A percentile compares a stretch with the other conserved stretches of the same genome.
Conservation (phyloP, 75 land plant species). For the Selaginella tamariscina region DNA sequence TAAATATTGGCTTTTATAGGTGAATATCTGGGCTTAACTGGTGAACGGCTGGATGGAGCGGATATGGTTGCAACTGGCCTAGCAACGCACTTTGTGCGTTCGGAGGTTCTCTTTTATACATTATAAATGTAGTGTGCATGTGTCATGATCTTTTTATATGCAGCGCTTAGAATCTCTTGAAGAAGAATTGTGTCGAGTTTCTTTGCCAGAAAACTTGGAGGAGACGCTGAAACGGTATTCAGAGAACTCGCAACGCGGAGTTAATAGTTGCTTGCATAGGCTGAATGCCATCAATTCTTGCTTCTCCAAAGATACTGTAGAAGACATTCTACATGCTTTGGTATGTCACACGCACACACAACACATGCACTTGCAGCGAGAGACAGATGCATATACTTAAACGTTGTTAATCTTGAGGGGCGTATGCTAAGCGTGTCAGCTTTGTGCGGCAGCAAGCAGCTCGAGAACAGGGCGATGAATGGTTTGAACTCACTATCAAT, state of each 20-base stretch:
- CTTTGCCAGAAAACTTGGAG: slow-evolving; percentile 20
- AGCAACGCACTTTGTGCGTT: slow-evolving; percentile 89
- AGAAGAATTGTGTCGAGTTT: neutral
- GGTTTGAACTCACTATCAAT: slow-evolving; percentile 38
- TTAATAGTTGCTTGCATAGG: slow-evolving; percentile 41
- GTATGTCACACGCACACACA: too few relatives aligned
- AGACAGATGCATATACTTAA: too few relatives aligned
- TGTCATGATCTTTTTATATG: neutral
- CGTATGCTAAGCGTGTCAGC: too few relatives aligned
- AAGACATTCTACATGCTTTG: slow-evolving; percentile 49
- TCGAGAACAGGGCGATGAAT: slow-evolving; percentile 26
- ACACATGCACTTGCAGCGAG: too few relatives aligned
- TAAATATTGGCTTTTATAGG: slow-evolving; percentile 33
- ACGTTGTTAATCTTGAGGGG: too few relatives aligned
- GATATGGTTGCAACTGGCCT: slow-evolving; percentile 90
- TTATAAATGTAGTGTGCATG: neutral
- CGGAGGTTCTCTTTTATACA: slow-evolving; percentile 30
- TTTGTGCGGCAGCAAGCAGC: slow-evolving; percentile 49
- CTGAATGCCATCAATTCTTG: slow-evolving; percentile 45
- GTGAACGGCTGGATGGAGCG: slow-evolving; percentile 84
- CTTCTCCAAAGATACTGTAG: slow-evolving; percentile 53
- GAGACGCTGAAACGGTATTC: slow-evolving; percentile 38
- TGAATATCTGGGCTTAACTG: slow-evolving; percentile 87
- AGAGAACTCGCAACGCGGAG: slow-evolving; percentile 29
- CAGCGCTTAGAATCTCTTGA: neutral